phyloP scores from a whole-genome alignment of 371 early-diverging fungal species.

The Sporodiniella umbellata region DNA sequence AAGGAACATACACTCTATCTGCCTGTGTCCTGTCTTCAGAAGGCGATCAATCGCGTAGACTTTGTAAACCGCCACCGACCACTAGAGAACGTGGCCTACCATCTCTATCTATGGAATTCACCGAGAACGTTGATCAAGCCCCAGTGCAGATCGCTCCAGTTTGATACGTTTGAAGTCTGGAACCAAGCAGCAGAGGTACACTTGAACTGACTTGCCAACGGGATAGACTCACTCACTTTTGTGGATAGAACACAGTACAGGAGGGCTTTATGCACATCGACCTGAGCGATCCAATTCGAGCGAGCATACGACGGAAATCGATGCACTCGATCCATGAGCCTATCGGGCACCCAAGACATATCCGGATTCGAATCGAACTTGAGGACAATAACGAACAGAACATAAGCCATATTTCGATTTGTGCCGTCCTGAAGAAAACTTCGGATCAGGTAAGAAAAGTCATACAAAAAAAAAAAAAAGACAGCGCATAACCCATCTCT shows the following conservation, averaged over 20 bases:
- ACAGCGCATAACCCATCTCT: not conserved
- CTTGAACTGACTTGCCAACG: not conserved
- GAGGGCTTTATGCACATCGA: conserved; percentile 26
- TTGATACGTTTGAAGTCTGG: conserved; percentile 16
- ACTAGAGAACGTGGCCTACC: conserved; percentile 9
- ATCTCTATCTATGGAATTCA: conserved; percentile 24
- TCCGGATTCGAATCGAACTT: conserved; percentile 8
- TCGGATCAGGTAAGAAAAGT: conserved; percentile 18
- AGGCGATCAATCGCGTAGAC: conserved; percentile 14
- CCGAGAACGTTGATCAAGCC: conserved; percentile 18
- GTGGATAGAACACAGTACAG: conserved; percentile 5
- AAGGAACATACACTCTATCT: conserved; percentile 1
- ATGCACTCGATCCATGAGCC: not conserved
- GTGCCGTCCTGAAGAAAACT: conserved; percentile 13
- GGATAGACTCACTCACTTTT: not conserved
- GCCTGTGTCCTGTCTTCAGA: conserved; percentile 6
- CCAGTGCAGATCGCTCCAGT: conserved; percentile 7
- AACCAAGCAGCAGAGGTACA: conserved; percentile 3
- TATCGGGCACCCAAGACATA: not conserved
- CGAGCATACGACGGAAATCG: not conserved
- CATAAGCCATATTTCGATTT: conserved; percentile 21
- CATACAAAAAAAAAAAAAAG: too few species aligned
- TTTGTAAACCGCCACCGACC: not conserved
- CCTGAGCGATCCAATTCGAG: conserved; percentile 4
- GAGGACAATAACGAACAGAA: conserved; percentile 16